phyloP scores from a whole-genome alignment of 768 basidiomycete species.

The Tremella fuciformis region DNA sequence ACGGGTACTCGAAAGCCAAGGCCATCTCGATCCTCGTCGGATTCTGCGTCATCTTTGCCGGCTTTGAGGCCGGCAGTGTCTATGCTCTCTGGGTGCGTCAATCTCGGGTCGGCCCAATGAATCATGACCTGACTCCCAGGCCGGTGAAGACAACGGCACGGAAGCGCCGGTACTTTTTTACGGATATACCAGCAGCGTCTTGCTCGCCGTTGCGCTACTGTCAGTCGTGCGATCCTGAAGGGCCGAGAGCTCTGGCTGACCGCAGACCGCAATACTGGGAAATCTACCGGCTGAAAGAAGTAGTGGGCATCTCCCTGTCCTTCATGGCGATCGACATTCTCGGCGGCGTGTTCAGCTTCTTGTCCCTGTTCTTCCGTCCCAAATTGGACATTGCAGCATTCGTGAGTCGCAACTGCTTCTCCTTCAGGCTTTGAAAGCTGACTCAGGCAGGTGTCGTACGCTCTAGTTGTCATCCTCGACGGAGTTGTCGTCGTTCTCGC shows the following conservation, averaged over 20 bases:
- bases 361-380: constrained; percentile 67
- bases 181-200: constrained; percentile 62
- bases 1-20: constrained; percentile 51
- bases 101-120: background rate
- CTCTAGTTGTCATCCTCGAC: constrained; percentile 65
- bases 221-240: constrained; percentile 33
- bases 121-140: constrained; percentile 40
- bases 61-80: constrained; percentile 62
- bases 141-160: constrained; percentile 53
- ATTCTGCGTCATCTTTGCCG: constrained; percentile 57
- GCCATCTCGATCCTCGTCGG: constrained; percentile 53
- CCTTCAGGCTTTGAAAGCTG: background rate
- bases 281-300: constrained; percentile 61
- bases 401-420: constrained; percentile 44
- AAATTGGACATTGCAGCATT: constrained; percentile 65
- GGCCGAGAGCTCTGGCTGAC: background rate
- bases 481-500: constrained; percentile 62
- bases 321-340: constrained; percentile 70
- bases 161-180: constrained; percentile 58
- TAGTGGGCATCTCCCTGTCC: constrained; percentile 62
- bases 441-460: constrained; percentile 55
- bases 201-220: constrained; percentile 60
- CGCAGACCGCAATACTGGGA: constrained; percentile 68
- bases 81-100: constrained; percentile 59
- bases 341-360: constrained; percentile 67